Base-by-base conservation (phyloP, 495 filamentous ascomycete species). In the Lasiosphaeria hispida region DNA sequence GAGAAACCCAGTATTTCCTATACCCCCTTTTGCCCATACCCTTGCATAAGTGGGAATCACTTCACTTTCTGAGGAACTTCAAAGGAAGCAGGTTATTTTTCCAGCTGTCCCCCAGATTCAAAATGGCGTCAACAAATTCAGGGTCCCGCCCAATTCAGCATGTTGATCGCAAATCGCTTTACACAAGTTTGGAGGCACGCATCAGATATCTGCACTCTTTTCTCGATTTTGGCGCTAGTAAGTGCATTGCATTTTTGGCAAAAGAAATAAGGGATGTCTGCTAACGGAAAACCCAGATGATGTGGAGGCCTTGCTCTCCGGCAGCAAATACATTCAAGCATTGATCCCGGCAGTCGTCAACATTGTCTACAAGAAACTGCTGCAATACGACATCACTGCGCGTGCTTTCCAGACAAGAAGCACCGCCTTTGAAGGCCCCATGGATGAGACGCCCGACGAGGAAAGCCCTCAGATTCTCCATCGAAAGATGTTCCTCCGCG, bases 281-380 rank as follows among this genome's bases (percentile, higher is more conserved):
- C 36, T 42, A 42, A 34, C 23, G 2, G 14, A 14, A 39, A 14
- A 17, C 1, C 19, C 63, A 88, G 87, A 73, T 50, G 88, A 91
- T 65, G 79, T 86, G 59, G 85, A 87, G 58, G 87, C 87, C 30
- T 78, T 91, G 36, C 66, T 77, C 7, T 70, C 75, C n/a, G 87
- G 85, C 40, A 70, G 77, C 49, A 89, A 87, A 66, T 89, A 89
- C 72, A 84, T 91, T 71, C 87, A 87, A 61, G 81, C 85, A 14
- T 76, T 90, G 42, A 89, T 90, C 48, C 88, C 88, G 0, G 86
- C 83, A 10, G 75, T 85, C 30, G 83, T 85, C 69, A 90, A 89
- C 68, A 85, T 90, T 54, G 86, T 90, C n/a, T 91, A 90, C 72
- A 84, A 83, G 49, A 90, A 91, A 65, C 77, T 91, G 4, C 75